Evolutionary conservation across 306 rosid genomes (phyloP).

Genomic region (Cucurbita maxima): DNA sequence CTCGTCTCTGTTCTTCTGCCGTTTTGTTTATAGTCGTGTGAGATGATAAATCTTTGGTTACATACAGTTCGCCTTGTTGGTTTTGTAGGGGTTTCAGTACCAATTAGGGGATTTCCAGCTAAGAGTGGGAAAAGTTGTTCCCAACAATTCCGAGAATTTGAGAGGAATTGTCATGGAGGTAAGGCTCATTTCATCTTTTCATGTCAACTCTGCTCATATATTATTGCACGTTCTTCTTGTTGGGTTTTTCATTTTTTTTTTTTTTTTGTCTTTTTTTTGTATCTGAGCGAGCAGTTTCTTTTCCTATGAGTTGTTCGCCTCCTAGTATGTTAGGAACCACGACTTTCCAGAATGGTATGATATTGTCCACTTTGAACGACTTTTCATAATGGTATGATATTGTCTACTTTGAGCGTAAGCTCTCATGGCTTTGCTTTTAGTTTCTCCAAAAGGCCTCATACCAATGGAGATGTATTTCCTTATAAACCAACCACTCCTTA

Average conservation of each 20-base stretch:
- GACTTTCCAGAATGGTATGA: too few relatives aligned
- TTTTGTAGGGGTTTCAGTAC: conserved; percentile 41
- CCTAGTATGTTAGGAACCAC: not conserved
- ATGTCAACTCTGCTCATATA: not conserved
- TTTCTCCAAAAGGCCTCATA: too few relatives aligned
- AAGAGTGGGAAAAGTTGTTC: conserved; percentile 67
- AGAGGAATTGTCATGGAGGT: conserved; percentile 96
- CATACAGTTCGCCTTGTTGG: not conserved
- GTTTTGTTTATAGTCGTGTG: not conserved
- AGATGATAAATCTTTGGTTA: not conserved
- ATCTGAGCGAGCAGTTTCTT: not conserved
- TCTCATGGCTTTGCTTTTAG: too few relatives aligned
- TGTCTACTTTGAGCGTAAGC: too few relatives aligned
- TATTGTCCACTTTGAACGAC: too few relatives aligned
- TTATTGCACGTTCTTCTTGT: not conserved
- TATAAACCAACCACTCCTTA: too few relatives aligned
- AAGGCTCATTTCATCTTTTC: not conserved
- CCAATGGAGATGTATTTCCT: too few relatives aligned
- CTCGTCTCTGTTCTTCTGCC: not conserved
- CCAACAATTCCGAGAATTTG: conserved; percentile 50
- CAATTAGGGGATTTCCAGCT: conserved; percentile 75
- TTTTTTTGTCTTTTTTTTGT: not conserved
- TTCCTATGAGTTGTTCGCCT: not conserved
- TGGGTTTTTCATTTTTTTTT: not conserved
- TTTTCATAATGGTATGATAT: too few relatives aligned